phyloP scores from a whole-genome alignment of 2,329 filamentous ascomycete genomes.

The Penicillium occitanis region DNA sequence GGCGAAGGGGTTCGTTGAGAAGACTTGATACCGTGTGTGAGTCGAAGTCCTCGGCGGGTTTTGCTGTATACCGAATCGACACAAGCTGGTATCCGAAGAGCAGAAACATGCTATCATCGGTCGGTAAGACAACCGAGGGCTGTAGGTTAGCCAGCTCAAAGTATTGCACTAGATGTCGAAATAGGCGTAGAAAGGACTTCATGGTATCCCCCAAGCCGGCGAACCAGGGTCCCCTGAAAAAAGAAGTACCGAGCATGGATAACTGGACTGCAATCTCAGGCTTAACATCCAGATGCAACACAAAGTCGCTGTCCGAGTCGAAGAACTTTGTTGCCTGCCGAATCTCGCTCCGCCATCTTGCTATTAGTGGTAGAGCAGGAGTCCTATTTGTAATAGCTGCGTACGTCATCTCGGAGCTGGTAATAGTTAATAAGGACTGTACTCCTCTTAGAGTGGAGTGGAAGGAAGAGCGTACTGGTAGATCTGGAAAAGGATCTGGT shows the following conservation, averaged over 20 bases:
- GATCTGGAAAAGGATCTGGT: neutral
- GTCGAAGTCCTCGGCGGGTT: neutral
- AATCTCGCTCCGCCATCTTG: neutral
- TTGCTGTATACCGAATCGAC: neutral
- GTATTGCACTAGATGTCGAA: neutral
- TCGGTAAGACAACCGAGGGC: neutral
- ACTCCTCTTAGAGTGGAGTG: neutral
- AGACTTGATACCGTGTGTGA: neutral
- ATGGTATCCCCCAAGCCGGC: neutral
- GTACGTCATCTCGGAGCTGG: neutral
- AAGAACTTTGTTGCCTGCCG: neutral
- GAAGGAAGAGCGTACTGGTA: neutral
- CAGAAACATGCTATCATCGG: neutral
- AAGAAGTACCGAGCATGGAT: neutral
- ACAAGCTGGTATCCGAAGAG: slow-evolving; percentile 1
- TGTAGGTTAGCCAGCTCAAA: neutral
- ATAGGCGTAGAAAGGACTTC: neutral
- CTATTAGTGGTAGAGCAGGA: neutral
- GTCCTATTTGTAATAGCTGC: neutral
- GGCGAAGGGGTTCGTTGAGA: neutral
- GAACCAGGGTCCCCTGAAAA: neutral
- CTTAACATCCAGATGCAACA: neutral
- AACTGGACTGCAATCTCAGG: neutral
- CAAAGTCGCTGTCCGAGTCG: neutral
- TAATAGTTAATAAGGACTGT: neutral